Evolutionary conservation across 176 grass and related monocot genomes (phyloP).

Genomic region (Musa troglodytarum): DNA sequence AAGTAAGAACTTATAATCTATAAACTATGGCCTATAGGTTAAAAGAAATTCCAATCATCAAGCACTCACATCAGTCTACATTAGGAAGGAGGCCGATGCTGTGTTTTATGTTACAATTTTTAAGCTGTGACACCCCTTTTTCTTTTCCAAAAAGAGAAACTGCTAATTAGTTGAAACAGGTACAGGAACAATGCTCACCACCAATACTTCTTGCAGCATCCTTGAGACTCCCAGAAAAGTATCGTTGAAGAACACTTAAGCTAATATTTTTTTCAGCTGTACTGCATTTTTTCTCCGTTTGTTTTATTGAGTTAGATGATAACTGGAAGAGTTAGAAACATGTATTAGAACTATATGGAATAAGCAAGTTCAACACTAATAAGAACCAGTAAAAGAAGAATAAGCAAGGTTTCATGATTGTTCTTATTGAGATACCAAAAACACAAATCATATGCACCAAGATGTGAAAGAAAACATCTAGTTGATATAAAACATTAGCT

Average conservation of each 20-base stretch:
- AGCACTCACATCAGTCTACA: no score
- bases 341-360: constrained; percentile 1
- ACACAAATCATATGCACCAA: no score
- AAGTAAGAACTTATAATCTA: no score
- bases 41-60: no score
- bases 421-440: no score
- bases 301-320: constrained; percentile 17
- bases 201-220: constrained; percentile 65
- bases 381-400: not conserved
- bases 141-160: not conserved
- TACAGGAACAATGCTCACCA: constrained; percentile 21
- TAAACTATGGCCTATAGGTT: no score
- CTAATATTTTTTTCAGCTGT: constrained; percentile 34
- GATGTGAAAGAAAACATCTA: not conserved
- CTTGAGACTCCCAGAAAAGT: constrained; percentile 58
- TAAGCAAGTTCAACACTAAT: not conserved
- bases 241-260: constrained; percentile 39
- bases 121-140: not conserved
- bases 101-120: no score
- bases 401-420: no score
- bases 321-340: constrained; percentile 26
- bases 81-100: no score
- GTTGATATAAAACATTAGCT: not conserved
- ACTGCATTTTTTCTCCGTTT: constrained; percentile 25
- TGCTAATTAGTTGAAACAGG: not conserved